phyloP scores from a whole-genome alignment of 2,329 filamentous ascomycete genomes.

The Dactylellina leptospora region DNA sequence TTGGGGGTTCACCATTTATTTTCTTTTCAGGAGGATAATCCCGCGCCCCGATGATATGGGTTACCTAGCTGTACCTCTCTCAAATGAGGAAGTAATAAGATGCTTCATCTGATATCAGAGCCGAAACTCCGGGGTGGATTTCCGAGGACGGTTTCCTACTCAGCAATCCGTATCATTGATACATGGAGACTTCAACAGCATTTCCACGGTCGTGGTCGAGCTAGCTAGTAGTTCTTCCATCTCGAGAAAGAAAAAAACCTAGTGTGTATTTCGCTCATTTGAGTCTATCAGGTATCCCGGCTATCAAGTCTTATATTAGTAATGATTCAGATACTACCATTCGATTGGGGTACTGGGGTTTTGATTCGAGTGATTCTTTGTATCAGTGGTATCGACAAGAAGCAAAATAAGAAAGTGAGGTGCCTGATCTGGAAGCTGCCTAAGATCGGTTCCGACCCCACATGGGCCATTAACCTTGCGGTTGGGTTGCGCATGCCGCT shows the following conservation, averaged over 20 bases:
- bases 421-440: constrained; percentile 54
- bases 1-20: no score
- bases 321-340: no score
- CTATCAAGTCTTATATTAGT: background rate
- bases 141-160: no score
- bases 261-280: background rate
- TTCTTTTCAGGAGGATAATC: constrained; percentile 5
- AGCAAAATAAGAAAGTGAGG: constrained; percentile 27
- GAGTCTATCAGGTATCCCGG: background rate
- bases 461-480: constrained; percentile 42
- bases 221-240: background rate
- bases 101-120: constrained; percentile 52
- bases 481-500: constrained; percentile 14
- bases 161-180: no score
- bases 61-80: constrained; percentile 52
- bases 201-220: background rate
- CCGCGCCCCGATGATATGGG: constrained; percentile 42
- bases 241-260: no score
- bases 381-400: constrained; percentile 5
- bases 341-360: background rate
- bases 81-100: constrained; percentile 51
- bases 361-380: no score
- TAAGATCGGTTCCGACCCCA: constrained; percentile 48
- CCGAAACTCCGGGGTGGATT: constrained; percentile 32
- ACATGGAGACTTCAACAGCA: no score